Percentiles rank a stretch among this genome's conserved stretches.
phyloP scores from a whole-genome alignment of 768 basidiomycete genomes.

The Vishniacozyma victoriae region DNA sequence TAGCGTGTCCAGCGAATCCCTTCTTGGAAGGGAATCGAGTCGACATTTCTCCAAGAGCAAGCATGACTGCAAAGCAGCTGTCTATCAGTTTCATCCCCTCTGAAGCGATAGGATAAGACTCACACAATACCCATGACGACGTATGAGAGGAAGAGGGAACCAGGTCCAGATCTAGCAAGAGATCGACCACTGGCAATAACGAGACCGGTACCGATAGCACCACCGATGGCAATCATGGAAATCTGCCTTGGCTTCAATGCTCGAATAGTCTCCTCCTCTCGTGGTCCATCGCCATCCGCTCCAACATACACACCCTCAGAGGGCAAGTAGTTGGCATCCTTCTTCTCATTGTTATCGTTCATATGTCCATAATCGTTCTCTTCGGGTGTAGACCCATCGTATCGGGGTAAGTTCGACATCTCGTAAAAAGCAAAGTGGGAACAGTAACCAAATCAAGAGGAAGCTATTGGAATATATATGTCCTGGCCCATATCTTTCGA shows the following conservation, averaged over 20 bases:
- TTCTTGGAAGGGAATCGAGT: constrained; percentile 37
- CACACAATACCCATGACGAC: constrained; percentile 33
- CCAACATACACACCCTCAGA: neutral
- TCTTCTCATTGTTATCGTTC: neutral
- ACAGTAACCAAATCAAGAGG: too few species aligned
- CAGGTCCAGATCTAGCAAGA: constrained; percentile 39
- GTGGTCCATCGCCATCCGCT: constrained; percentile 5
- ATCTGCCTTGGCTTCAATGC: constrained; percentile 28
- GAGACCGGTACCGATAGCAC: constrained; percentile 35
- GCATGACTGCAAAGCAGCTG: constrained; percentile 37
- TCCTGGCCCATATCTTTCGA: too few species aligned
- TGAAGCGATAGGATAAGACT: constrained; percentile 49
- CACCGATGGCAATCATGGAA: constrained; percentile 45
- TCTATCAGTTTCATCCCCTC: too few species aligned
- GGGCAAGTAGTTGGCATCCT: neutral
- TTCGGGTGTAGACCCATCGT: too few species aligned
- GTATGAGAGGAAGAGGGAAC: constrained; percentile 30
- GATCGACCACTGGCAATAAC: constrained; percentile 32
- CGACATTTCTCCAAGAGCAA: constrained; percentile 41
- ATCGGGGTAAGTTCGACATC: too few species aligned
- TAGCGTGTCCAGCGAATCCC: constrained; percentile 44
- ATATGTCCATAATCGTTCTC: too few species aligned
- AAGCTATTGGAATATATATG: too few species aligned
- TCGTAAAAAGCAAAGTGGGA: too few species aligned
- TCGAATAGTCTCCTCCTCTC: constrained; percentile 12